A percentile compares a stretch with the other conserved stretches of the same genome.
Evolutionary conservation across 306 rosid species (phyloP).

Genomic region (Rosa chinensis): DNA sequence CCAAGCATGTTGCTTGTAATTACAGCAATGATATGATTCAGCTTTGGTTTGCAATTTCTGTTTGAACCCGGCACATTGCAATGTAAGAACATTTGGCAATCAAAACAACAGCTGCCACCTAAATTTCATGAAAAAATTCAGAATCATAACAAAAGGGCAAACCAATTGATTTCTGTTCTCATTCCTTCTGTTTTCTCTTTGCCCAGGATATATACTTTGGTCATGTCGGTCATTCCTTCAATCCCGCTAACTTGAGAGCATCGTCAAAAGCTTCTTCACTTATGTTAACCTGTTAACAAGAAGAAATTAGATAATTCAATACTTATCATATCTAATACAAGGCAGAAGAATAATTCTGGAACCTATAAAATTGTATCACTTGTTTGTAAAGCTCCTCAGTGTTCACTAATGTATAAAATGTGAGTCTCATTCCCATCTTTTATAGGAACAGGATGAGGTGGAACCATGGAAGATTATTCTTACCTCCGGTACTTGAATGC

Average conservation of each 20-base stretch:
- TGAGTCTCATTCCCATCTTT: neutral
- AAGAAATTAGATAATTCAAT: neutral
- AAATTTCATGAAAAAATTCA: neutral
- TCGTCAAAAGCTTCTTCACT: neutral
- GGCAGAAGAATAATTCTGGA: neutral
- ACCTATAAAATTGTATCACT: neutral
- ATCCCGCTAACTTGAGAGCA: neutral
- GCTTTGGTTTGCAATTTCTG: neutral
- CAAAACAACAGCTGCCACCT: neutral
- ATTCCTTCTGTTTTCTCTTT: neutral
- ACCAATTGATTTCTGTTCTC: neutral
- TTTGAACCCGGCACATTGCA: neutral
- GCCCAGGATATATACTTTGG: neutral
- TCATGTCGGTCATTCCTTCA: neutral
- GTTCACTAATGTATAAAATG: neutral
- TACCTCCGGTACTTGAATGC: slow-evolving; percentile 17
- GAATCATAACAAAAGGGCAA: neutral
- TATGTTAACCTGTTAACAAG: neutral
- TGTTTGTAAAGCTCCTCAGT: neutral
- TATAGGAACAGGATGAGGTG: neutral
- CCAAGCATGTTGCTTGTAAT: neutral
- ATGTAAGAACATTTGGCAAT: neutral
- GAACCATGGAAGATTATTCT: neutral
- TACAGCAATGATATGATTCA: too few species aligned
- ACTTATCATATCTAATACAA: neutral